Conservation (phyloP, 2,329 filamentous ascomycete species). For the Leptoxyphium fumago region DNA sequence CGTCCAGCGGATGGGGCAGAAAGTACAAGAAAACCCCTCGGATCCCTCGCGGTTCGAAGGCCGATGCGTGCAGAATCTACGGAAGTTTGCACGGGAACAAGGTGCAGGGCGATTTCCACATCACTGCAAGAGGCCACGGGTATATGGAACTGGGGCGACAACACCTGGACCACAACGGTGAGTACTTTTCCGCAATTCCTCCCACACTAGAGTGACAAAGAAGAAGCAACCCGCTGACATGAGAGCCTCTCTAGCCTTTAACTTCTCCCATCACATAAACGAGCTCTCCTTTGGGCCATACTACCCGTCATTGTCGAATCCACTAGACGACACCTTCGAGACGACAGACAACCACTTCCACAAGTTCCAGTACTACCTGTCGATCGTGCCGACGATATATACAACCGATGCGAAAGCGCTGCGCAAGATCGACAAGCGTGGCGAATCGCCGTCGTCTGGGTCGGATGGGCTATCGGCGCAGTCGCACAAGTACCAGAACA, state of each 20-base stretch:
- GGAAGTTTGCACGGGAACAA: conserved; percentile 87
- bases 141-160: conserved; percentile 59
- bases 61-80: conserved; percentile 76
- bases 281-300: conserved; percentile 96
- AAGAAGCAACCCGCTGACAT: background rate
- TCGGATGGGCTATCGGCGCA: conserved; percentile 20
- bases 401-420: conserved; percentile 35
- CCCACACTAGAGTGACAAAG: conserved; percentile 4
- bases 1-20: conserved; percentile 37
- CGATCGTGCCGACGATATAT: conserved; percentile 88
- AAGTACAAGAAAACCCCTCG: conserved; percentile 61
- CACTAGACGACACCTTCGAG: conserved; percentile 81
- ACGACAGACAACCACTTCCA: conserved; percentile 64
- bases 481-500: conserved; percentile 19
- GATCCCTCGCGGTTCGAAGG: conserved; percentile 31
- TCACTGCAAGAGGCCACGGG: conserved; percentile 90
- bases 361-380: conserved; percentile 97
- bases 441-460: conserved; percentile 27
- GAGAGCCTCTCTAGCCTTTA: conserved; percentile 51
- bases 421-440: conserved; percentile 18
- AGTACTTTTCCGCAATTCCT: conserved; percentile 19
- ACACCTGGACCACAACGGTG: conserved; percentile 72
- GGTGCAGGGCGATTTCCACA: conserved; percentile 95
- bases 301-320: conserved; percentile 86
- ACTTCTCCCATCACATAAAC: conserved; percentile 93